A percentile compares a stretch with the other conserved stretches of the same genome.
phyloP scores from a whole-genome alignment of 2,329 filamentous ascomycete species.

The Colletotrichum neosansevieriae region DNA sequence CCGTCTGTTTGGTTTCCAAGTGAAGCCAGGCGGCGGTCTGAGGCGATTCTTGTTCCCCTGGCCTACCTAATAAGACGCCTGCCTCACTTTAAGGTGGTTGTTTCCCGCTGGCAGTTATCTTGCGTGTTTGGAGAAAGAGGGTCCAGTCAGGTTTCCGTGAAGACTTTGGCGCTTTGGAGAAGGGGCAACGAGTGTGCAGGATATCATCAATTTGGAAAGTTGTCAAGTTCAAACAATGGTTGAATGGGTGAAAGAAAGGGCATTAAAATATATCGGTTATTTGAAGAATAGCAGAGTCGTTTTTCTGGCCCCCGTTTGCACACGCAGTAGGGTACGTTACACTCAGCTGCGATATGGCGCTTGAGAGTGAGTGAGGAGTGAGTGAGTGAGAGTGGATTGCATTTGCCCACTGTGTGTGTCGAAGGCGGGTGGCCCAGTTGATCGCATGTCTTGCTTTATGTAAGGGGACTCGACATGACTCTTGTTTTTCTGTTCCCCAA shows the following conservation, averaged over 20 bases:
- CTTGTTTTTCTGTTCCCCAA: not conserved
- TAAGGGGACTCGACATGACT: slow-evolving; percentile 11
- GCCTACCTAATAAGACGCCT: not conserved
- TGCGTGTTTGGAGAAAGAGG: not conserved
- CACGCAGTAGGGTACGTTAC: slow-evolving; percentile 14
- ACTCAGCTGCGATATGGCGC: slow-evolving; percentile 11
- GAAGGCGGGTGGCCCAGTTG: not conserved
- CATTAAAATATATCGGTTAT: not conserved
- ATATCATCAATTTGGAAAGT: no score
- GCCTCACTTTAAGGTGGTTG: not conserved
- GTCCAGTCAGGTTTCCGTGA: not conserved
- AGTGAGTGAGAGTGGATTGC: not conserved
- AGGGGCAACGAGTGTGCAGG: no score
- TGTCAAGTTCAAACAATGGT: not conserved
- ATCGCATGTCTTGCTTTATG: not conserved
- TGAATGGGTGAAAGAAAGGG: not conserved
- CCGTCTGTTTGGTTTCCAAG: not conserved
- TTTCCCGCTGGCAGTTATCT: not conserved
- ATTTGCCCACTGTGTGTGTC: not conserved
- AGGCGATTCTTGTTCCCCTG: not conserved
- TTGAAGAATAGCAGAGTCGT: not conserved
- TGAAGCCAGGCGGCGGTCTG: not conserved
- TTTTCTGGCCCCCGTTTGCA: slow-evolving; percentile 9
- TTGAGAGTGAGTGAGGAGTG: not conserved
- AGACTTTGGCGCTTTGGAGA: no score